A percentile compares a stretch with the other conserved stretches of the same genome.
These are phyloP conservation scores for Trichomonas tenax DNA, from an alignment of 208 protist genomes.

Conservation along the genomic window DNA sequence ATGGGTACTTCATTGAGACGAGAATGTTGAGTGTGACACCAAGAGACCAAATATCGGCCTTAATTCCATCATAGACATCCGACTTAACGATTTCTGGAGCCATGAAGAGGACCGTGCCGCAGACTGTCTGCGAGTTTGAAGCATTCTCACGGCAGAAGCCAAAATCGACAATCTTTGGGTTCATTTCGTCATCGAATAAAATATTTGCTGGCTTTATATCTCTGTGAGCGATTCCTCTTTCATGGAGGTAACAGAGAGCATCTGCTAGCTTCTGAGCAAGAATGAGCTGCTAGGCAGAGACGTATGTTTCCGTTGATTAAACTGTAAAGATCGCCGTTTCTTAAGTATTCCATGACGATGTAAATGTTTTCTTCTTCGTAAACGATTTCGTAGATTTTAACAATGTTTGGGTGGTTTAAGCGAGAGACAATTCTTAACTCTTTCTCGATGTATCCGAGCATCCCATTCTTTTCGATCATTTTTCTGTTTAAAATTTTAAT, in stretches of 20 bases:
- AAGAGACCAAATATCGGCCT: not conserved
- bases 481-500: conserved; percentile 45
- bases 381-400: not conserved
- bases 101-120: not conserved
- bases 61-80: not conserved
- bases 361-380: not conserved
- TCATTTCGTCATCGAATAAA: not conserved
- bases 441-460: not conserved
- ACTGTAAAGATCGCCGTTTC: not conserved
- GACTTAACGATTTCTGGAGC: not conserved
- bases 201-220: not conserved
- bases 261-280: not conserved
- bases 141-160: not conserved
- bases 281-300: not conserved
- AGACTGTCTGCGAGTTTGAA: not conserved
- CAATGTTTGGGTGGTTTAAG: not conserved
- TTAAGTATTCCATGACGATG: not conserved
- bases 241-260: not conserved
- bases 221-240: not conserved
- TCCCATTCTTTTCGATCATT: too few relatives aligned
- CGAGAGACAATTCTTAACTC: not conserved
- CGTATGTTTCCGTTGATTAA: not conserved
- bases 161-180: not conserved
- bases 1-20: not conserved
- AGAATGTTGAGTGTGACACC: not conserved